Evolutionary conservation across 2,329 filamentous ascomycete genomes (phyloP), one percentile per base, ranked within the genome.

Genomic region (Fusarium sp.): DNA sequence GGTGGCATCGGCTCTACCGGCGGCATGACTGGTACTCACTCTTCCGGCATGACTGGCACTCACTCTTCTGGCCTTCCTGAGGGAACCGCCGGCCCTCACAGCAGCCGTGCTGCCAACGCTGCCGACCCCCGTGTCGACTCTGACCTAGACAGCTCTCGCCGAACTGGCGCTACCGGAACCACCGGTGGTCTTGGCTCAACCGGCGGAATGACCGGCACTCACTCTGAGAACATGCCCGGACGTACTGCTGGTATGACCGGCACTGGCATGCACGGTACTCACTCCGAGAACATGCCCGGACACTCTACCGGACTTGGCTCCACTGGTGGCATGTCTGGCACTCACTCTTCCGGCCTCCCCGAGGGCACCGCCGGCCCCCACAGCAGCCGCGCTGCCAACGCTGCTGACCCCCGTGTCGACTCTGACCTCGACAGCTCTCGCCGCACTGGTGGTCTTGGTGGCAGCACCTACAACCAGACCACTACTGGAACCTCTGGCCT

Each of bases 121-220:
- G 65, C 78, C 4, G 87, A 89, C 61, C 86, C 86, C 20, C 79
- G 84, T 27, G 79, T 88, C 45, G 86, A 88, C 73, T 85, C 83
- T 7, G 85, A 88, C 73, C 79, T 83, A 18, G 83, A 84, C 63
- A 72, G 75, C 58, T 77, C 73, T 59, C 73, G 72, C 6, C 57
- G 59, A 32, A 53, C 59, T 11, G 6, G 46, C 16, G 30, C 30
- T 16, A 16, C 30, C 4, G 30, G 30, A 16, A 32, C 30, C 30
- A 34, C 32, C 3, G 32, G 30, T 9, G 30, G 30, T 9, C 14
- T 32, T 9, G 30, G 30, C 7, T 32, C 30, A 9, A 34, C 46
- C 25, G 40, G 51, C 6, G 81, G 81, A 9, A 46, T 46, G 32
- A 37, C 34, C 34, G 34, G 34, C 34, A 37, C 34, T n/a, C 21